Evolutionary conservation across 305 asterid species (phyloP).

Genomic region (Ruellia speciosa): DNA sequence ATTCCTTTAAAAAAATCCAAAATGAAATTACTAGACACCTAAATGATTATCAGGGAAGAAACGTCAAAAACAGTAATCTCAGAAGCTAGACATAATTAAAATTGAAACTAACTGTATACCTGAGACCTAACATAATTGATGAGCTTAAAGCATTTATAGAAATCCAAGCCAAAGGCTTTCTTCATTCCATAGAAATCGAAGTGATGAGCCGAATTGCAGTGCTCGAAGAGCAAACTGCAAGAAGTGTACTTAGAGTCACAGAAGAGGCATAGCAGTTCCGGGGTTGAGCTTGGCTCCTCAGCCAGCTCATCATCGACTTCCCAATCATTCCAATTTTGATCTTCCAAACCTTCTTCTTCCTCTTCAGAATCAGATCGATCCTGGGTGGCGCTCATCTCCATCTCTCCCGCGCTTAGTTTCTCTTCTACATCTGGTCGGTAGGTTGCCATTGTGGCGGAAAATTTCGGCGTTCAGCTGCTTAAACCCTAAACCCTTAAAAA

Average conservation of each 20-base stretch:
- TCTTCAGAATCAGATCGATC: conserved; percentile 33
- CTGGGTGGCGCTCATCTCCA: background rate
- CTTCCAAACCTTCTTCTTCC: conserved; percentile 40
- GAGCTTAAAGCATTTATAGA: conserved; percentile 73
- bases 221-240: conserved; percentile 48
- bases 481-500: too few species aligned
- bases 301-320: conserved; percentile 35
- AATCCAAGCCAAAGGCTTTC: conserved; percentile 49
- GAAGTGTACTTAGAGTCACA: conserved; percentile 45
- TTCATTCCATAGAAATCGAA: conserved; percentile 53
- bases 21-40: background rate
- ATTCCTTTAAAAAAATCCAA: background rate
- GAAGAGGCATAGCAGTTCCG: conserved; percentile 57
- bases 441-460: background rate
- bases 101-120: conserved; percentile 29
- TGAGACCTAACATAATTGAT: conserved; percentile 74
- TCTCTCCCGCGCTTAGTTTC: background rate
- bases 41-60: background rate
- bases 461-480: conserved; percentile 1
- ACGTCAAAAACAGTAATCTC: background rate
- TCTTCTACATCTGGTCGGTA: background rate
- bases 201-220: conserved; percentile 53
- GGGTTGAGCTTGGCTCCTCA: conserved; percentile 27
- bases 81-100: background rate
- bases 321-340: conserved; percentile 85